Evolutionary conservation across 2,329 filamentous ascomycete species (phyloP).

Genomic region (Aspergillus hortae): DNA sequence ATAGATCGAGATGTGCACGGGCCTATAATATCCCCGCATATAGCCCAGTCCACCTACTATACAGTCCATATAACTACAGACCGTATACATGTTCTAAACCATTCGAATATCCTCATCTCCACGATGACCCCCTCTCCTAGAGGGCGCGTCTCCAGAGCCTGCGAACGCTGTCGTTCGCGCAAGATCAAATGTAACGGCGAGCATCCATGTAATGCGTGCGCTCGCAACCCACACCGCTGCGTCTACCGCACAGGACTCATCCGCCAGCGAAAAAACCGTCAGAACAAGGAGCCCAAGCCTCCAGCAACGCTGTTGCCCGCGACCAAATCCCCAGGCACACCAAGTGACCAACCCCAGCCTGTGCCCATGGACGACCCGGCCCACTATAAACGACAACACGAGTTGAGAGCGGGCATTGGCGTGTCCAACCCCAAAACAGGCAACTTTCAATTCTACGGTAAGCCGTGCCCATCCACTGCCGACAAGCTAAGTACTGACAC

Average conservation of each 20-base stretch:
- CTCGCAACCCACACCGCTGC: constrained; percentile 6
- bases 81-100: no score
- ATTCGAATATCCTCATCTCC: no score
- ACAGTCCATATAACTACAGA: no score
- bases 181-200: constrained; percentile 14
- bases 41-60: no score
- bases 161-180: constrained; percentile 12
- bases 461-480: no score
- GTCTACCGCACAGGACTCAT: constrained; percentile 9
- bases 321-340: background rate
- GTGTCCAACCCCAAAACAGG: constrained; percentile 11
- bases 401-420: constrained; percentile 14
- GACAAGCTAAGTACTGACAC: background rate
- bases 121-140: constrained; percentile 6
- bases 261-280: constrained; percentile 8
- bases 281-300: constrained; percentile 3
- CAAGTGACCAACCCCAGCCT: background rate
- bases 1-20: no score
- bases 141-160: constrained; percentile 11
- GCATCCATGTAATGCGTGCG: constrained; percentile 9
- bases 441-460: constrained; percentile 16
- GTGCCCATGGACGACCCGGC: constrained; percentile 8
- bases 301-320: constrained; percentile 9
- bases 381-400: constrained; percentile 13
- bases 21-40: no score